Evolutionary conservation across 306 rosid species (phyloP), one percentile per base, ranked within the genome.

Genomic region (Amphicarpaea edgeworthii): DNA sequence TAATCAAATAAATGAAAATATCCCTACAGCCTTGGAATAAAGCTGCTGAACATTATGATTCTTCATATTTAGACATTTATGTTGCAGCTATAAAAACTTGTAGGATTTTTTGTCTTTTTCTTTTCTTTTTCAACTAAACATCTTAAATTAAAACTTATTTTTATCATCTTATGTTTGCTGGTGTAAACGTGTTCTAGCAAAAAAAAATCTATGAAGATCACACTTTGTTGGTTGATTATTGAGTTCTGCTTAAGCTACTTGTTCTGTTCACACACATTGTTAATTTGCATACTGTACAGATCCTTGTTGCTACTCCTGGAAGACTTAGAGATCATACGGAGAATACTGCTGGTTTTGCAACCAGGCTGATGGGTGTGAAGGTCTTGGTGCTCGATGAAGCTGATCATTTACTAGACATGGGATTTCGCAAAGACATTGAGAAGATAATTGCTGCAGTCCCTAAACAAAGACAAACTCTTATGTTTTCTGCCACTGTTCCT

Each of bases 251-350:
- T 42, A 66, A 20, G 20, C 12, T 45, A 17, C 32, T 12, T 66
- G 37, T 7, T 66, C 54, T 42, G 21, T 42, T 66, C 54, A 20
- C 38, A 11, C 12, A 4, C 72, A 24, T 50, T 82, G 42, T 71
- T 19, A 64, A 28, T 65, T 64, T 80, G 54, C 50, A 38, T 78
- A 58, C 24, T 77, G 53, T 76, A 43, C 95, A 95, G 99, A 90
- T 95, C 91, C 97, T 95, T 73, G 97, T 95, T 55, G 99, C 99
- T 43, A 95, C 99, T 21, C 99, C 99, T 55, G 99, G 99, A 85
- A 92, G 99, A 90, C 97, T 95, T 77, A 95, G 65, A 79, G 99
- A 95, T 84, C 99, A 95, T 81, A 79, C 87, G 57, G 93, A 90
- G 84, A 95, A 92, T 77, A 95, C 99, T 8, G 81, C 96, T 45